phyloP scores from a whole-genome alignment of 164 flowering plant species.

The Nelumbo lutea region DNA sequence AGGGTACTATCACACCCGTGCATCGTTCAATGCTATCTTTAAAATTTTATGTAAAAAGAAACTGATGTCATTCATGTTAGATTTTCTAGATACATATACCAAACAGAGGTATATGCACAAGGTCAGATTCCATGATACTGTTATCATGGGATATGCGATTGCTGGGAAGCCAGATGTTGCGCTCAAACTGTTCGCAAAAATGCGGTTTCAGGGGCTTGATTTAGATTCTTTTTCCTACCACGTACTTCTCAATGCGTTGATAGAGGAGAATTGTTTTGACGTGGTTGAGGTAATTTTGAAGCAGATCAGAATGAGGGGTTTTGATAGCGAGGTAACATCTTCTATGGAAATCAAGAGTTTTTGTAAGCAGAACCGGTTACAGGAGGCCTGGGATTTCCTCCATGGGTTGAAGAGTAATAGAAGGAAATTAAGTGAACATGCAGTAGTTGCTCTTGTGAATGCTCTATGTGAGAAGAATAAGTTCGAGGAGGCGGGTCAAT shows the following conservation, averaged over 20 bases:
- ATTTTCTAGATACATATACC: constrained; percentile 35
- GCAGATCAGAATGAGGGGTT: constrained; percentile 56
- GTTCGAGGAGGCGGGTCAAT: constrained; percentile 36
- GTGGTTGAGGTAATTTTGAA: constrained; percentile 32
- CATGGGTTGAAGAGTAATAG: constrained; percentile 26
- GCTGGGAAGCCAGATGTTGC: constrained; percentile 72
- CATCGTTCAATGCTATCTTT: constrained; percentile 61
- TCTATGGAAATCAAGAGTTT: constrained; percentile 48
- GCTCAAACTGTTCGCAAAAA: constrained; percentile 59
- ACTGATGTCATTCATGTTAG: constrained; percentile 43
- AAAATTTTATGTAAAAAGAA: constrained; percentile 49
- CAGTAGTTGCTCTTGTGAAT: constrained; percentile 38
- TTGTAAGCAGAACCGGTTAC: constrained; percentile 48
- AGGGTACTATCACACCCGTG: constrained; percentile 56
- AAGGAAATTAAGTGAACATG: constrained; percentile 13
- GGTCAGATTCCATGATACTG: constrained; percentile 37
- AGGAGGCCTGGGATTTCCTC: constrained; percentile 35
- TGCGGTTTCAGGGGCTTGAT: constrained; percentile 74
- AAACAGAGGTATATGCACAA: constrained; percentile 8
- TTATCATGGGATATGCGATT: constrained; percentile 78
- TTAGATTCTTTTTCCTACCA: constrained; percentile 56
- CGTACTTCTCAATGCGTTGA: constrained; percentile 68
- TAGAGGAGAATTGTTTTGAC: constrained; percentile 52
- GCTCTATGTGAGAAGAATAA: constrained; percentile 38
- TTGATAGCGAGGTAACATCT: constrained; percentile 36